A percentile compares a stretch with the other conserved stretches of the same genome.
Evolutionary conservation across 352 stramenopile species (phyloP).

Genomic region (Pythium oligandrum): DNA sequence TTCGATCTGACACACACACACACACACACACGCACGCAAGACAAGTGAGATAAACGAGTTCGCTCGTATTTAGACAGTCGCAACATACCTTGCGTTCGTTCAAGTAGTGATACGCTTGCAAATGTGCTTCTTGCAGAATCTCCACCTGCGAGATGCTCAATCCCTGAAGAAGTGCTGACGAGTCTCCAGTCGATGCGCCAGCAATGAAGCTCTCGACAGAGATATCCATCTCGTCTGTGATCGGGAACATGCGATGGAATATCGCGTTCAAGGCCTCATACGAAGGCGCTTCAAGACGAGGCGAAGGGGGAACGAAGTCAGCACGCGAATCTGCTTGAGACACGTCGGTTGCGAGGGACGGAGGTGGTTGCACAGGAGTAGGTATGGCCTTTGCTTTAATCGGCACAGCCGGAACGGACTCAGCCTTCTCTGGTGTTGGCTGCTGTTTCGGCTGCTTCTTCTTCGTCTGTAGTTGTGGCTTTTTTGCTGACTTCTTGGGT

Average conservation of each 20-base stretch:
- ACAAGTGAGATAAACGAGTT: too few relatives aligned
- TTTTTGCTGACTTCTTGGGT: too few relatives aligned
- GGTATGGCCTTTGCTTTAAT: too few relatives aligned
- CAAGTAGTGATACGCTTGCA: slow-evolving; percentile 75
- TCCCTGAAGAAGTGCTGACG: slow-evolving; percentile 36
- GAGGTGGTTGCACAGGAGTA: too few relatives aligned
- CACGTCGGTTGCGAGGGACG: too few relatives aligned
- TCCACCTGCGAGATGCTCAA: slow-evolving; percentile 85
- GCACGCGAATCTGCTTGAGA: neutral
- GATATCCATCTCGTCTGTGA: slow-evolving; percentile 72
- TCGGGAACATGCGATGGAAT: slow-evolving; percentile 63
- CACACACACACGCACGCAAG: neutral
- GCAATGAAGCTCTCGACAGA: slow-evolving; percentile 71
- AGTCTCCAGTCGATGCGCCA: slow-evolving; percentile 37
- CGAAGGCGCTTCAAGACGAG: slow-evolving; percentile 7
- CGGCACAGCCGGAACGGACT: too few relatives aligned
- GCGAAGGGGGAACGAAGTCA: neutral
- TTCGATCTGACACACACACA: slow-evolving; percentile 42
- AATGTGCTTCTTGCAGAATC: slow-evolving; percentile 73
- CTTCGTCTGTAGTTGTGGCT: too few relatives aligned
- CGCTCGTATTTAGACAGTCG: too few relatives aligned
- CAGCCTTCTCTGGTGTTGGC: too few relatives aligned
- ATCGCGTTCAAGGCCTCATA: slow-evolving; percentile 48
- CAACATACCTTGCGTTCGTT: slow-evolving; percentile 72
- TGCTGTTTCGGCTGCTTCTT: too few relatives aligned